Evolutionary conservation across 176 grass and related monocot species (phyloP), one percentile per base, ranked within the genome.

Genomic region (Triticum timopheevii): DNA sequence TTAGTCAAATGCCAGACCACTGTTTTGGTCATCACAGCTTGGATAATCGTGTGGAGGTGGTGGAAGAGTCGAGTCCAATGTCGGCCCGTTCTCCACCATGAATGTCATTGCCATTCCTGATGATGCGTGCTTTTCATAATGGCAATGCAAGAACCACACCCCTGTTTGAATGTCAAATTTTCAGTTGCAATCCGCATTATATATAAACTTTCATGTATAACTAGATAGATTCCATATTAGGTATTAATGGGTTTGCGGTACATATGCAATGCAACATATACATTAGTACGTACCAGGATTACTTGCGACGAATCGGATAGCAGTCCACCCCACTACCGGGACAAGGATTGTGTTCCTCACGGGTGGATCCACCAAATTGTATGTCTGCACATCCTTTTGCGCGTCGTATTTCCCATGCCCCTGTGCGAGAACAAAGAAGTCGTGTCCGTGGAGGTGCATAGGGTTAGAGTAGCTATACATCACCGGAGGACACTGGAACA

Each of bases 231-330:
- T 38, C 1, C 36, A 38, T 7, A 38, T 38, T 38, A 38, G 5
- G 5, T 38, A 7, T 38, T 38, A 38, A 38, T 38, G 36, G 36
- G 6, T 38, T 7, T 38, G 6, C 5, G 36, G 36, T 7, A 38
- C 6, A 38, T 38, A 38, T 38, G 36, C 36, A 38, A 38, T 38
- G 36, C 36, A n/a, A 61, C 19, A 22, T 8, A 8, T 61, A 61
- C 22, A n/a, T 19, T 61, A 22, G 19, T 2, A 61, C 56, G 7
- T 61, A 78, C 91, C 91, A 61, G 92, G 92, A 77, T 93, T 93
- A 22, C 8, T 56, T 3, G 87, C 49, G 9, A 84, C 65, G 8
- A 88, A 88, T 4, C 87, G 16, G 15, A 88, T 64, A 8, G 42
- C 87, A 1, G 62, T 49, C 87, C 87, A 88, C 6, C 87, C 87